A percentile compares a stretch with the other conserved stretches of the same genome.
phyloP scores from a whole-genome alignment of 225 moss, liverwort and hornwort genomes.

The Pseudoscleropodium purum region DNA sequence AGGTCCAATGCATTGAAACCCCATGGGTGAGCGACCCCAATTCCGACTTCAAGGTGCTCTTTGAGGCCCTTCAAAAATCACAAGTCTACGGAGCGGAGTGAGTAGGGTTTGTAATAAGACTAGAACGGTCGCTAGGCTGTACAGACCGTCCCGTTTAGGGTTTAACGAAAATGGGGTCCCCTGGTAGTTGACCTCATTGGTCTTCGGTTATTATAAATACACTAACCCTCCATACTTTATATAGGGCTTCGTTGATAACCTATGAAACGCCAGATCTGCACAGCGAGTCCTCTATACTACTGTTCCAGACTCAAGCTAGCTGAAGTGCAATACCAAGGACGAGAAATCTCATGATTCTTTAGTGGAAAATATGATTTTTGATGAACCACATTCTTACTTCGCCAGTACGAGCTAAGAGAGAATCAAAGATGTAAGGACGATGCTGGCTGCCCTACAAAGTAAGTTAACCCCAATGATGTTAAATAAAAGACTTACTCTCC shows the following conservation, averaged over 20 bases:
- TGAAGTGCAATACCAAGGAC: background rate
- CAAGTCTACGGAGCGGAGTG: background rate
- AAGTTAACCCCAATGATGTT: background rate
- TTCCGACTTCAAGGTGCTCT: background rate
- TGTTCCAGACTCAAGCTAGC: background rate
- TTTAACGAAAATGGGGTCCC: background rate
- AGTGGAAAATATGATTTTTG: background rate
- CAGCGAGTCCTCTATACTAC: background rate
- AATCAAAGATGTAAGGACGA: background rate
- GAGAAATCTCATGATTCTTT: background rate
- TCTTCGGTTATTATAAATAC: background rate
- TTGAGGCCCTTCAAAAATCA: background rate
- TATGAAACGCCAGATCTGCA: background rate
- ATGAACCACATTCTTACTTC: background rate
- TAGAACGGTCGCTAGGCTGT: background rate
- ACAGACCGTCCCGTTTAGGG: background rate
- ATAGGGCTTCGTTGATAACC: no score
- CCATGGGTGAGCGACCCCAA: background rate
- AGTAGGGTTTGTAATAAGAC: background rate
- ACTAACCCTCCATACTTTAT: no score
- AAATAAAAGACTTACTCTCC: conserved; percentile 69
- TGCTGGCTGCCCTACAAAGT: background rate
- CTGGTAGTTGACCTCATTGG: background rate
- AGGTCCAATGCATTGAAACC: background rate
- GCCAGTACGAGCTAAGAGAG: background rate